Percentiles rank a stretch among this genome's conserved stretches.
Evolutionary conservation across 2,329 filamentous ascomycete species (phyloP).

Genomic region (Verticillium nubilum): DNA sequence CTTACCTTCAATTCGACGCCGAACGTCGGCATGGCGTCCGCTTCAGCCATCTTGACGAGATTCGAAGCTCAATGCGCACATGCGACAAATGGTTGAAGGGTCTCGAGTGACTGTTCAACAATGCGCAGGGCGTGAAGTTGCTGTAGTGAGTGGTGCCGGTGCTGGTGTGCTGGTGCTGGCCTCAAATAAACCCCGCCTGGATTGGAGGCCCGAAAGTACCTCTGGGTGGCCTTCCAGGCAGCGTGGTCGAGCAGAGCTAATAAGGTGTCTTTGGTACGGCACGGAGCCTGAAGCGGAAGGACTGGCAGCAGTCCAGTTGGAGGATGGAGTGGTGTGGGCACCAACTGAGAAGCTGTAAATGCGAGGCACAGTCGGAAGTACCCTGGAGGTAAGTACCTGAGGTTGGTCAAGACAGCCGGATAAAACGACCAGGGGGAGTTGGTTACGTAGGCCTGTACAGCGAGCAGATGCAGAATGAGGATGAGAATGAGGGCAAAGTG

Average conservation of each 20-base stretch:
- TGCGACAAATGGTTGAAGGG: constrained; percentile 8
- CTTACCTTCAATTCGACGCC: constrained; percentile 88
- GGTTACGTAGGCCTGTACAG: not conserved
- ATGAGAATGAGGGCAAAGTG: not conserved
- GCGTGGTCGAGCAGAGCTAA: not conserved
- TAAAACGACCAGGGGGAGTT: not conserved
- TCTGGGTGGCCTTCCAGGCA: not conserved
- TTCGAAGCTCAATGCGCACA: constrained; percentile 11
- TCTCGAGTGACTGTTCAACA: not conserved
- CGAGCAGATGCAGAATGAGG: not conserved
- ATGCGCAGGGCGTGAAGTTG: not conserved
- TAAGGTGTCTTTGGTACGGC: not conserved
- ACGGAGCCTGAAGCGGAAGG: not conserved
- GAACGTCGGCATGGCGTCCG: constrained; percentile 80
- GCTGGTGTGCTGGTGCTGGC: not conserved
- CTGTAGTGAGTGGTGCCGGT: not conserved
- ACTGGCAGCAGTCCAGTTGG: not conserved
- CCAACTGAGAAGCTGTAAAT: not conserved
- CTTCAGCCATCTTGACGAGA: constrained; percentile 64
- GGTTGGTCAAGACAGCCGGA: not conserved
- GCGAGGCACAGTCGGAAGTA: not conserved
- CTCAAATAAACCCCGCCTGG: not conserved
- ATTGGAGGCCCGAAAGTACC: not conserved
- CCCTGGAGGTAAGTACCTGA: not conserved
- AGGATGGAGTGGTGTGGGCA: not conserved